These are phyloP conservation scores for Phytopythium montanum DNA, from an alignment of 352 stramenopile genomes.

Conservation along the genomic window DNA sequence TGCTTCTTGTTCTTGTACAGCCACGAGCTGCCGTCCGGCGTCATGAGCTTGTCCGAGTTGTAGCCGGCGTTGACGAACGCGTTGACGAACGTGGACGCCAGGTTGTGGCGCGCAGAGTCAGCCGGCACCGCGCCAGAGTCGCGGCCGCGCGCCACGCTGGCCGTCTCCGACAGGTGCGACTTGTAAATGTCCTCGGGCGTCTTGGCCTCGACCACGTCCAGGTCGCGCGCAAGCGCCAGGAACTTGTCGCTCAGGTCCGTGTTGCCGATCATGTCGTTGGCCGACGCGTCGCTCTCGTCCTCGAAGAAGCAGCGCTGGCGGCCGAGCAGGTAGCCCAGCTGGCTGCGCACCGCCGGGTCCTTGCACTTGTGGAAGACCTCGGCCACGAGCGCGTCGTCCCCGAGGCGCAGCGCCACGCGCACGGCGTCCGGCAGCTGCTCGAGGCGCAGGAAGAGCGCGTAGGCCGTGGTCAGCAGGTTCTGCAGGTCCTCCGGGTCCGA, in stretches of 20 bases:
- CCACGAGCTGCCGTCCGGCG: conserved; percentile 94
- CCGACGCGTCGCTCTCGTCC: conserved; percentile 88
- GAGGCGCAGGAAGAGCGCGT: conserved; percentile 94
- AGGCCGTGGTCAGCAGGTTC: conserved; percentile 91
- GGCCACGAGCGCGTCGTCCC: conserved; percentile 71
- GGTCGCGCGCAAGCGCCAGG: conserved; percentile 93
- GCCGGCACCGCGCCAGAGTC: conserved; percentile 80
- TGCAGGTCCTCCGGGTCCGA: conserved; percentile 96
- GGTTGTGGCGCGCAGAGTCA: conserved; percentile 97
- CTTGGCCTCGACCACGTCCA: conserved; percentile 97
- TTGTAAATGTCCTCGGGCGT: conserved; percentile 99
- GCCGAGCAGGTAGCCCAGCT: conserved; percentile 97
- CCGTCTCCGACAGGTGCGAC: conserved; percentile 97
- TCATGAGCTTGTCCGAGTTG: conserved; percentile 95
- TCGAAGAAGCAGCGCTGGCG: conserved; percentile 94
- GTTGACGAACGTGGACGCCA: conserved; percentile 99
- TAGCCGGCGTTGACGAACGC: conserved; percentile 99
- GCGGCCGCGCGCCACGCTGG: conserved; percentile 65
- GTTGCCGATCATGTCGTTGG: conserved; percentile 97
- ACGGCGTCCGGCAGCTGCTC: conserved; percentile 95
- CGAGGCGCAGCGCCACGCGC: conserved; percentile 94
- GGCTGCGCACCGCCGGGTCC: conserved; percentile 59
- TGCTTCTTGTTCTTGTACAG: conserved; percentile 99
- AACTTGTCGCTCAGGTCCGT: conserved; percentile 96
- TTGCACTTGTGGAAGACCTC: conserved; percentile 80